These are phyloP conservation scores for Xylaria sp. DNA, from an alignment of 2,329 filamentous ascomycete species.

Conservation along the genomic window DNA sequence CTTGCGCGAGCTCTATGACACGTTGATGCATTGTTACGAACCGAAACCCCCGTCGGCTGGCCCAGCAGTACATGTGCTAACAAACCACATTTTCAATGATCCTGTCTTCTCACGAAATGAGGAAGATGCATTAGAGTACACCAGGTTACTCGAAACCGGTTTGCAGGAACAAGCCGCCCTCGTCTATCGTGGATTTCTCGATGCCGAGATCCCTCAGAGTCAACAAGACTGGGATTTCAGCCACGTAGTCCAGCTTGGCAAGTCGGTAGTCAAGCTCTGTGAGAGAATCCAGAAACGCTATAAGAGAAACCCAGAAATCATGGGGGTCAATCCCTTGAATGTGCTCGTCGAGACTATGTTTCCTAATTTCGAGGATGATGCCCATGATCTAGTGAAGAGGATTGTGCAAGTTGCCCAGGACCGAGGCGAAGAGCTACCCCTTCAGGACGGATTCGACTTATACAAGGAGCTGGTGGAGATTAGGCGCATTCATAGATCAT, in stretches of 20 bases:
- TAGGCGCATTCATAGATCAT: constrained; percentile 75
- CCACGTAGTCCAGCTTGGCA: constrained; percentile 87
- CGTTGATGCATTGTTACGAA: constrained; percentile 88
- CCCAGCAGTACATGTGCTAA: constrained; percentile 76
- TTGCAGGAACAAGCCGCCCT: constrained; percentile 74
- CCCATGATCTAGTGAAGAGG: constrained; percentile 78
- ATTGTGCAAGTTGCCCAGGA: constrained; percentile 76
- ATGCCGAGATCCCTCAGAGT: constrained; percentile 76
- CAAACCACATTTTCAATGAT: constrained; percentile 81
- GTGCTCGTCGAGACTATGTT: constrained; percentile 83
- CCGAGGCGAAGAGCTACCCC: constrained; percentile 73
- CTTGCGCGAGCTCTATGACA: constrained; percentile 82
- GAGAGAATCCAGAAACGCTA: constrained; percentile 93
- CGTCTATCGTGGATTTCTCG: constrained; percentile 79
- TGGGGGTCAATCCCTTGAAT: constrained; percentile 68
- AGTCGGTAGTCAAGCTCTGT: constrained; percentile 80
- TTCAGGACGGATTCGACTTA: constrained; percentile 91
- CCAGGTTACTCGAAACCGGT: constrained; percentile 70
- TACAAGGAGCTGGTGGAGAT: constrained; percentile 89
- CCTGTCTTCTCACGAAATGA: constrained; percentile 71
- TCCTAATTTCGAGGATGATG: constrained; percentile 88
- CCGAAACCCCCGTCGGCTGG: constrained; percentile 82
- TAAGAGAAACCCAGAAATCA: constrained; percentile 81
- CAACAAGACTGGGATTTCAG: constrained; percentile 87
- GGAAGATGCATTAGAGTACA: constrained; percentile 73